Evolutionary conservation across 257 asterid genomes (phyloP).

Genomic region (Verbena officinalis): DNA sequence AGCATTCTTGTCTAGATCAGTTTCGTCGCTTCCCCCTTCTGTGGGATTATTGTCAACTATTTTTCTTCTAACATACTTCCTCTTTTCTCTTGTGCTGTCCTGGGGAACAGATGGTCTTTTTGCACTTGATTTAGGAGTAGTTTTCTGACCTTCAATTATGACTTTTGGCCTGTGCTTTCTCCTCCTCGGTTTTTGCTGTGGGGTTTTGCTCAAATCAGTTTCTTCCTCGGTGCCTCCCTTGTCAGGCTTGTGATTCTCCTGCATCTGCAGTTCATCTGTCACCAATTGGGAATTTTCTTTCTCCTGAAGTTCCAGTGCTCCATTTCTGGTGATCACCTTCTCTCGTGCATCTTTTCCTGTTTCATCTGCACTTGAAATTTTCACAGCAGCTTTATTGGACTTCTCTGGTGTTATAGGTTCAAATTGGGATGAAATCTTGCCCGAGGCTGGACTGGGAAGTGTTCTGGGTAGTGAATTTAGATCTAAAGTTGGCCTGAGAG

Average conservation of each 20-base stretch:
- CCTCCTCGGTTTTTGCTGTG: constrained; percentile 69
- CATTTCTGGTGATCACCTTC: constrained; percentile 30
- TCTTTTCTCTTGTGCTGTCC: constrained; percentile 47
- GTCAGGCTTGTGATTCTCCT: constrained; percentile 81
- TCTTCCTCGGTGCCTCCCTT: constrained; percentile 60
- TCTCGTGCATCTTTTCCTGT: constrained; percentile 27
- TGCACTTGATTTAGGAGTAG: constrained; percentile 44
- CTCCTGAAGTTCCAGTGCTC: constrained; percentile 36
- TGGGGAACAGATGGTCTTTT: constrained; percentile 41
- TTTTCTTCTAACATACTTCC: constrained; percentile 60
- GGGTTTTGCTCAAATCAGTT: constrained; percentile 57
- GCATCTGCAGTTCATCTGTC: constrained; percentile 36
- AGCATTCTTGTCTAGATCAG: constrained; percentile 28
- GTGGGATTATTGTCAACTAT: constrained; percentile 23
- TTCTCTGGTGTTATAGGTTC: constrained; percentile 71
- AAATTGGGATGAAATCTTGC: constrained; percentile 40
- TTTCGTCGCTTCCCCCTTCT: constrained; percentile 40
- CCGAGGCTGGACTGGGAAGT: constrained; percentile 38
- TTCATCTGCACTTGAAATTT: constrained; percentile 29
- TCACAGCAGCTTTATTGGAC: constrained; percentile 31
- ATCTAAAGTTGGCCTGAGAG: constrained; percentile 43
- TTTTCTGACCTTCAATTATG: constrained; percentile 60
- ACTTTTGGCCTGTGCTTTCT: constrained; percentile 96
- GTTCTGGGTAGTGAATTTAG: constrained; percentile 49
- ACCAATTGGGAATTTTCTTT: constrained; percentile 39